Evolutionary conservation across 345 rosid species (phyloP), one percentile per base, ranked within the genome.

Genomic region (Populus pruinosa): DNA sequence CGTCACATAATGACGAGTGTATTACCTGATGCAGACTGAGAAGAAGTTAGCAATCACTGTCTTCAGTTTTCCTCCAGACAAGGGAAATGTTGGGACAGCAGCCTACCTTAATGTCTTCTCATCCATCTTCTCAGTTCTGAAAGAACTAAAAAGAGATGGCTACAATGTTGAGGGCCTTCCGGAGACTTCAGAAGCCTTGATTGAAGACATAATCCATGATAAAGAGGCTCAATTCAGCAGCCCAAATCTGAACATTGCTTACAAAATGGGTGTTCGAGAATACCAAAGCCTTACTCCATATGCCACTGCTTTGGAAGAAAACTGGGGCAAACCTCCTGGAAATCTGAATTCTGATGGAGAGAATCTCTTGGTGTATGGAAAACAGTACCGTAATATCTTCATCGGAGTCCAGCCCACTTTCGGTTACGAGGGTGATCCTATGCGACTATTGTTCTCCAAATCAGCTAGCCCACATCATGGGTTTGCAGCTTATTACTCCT

Each of bases 251-350:
- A 96, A 92, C 31, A 78, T 96, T 16, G 96, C 92, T 21, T 96
- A 96, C 88, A 93, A 96, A 80, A 96, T 96, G 99, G 90, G 94
- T 4, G 89, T 96, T 49, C 85, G 94, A 0, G 99, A 96, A 72
- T 96, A 96, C 88, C 93, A 90, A 80, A 83, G 17, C 56, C 88
- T 96, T 72, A 93, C 98, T 78, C 89, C 98, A 43, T 96, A 96
- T 69, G 93, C 99, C 65, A 75, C 87, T 4, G 85, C 97, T 74
- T 35, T 96, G 82, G 99, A 96, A 79, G 99, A 96, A 72, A 96
- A 93, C 91, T 96, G 99, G 99, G 99, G 99, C 17, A 96, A 96
- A 64, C 90, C 99, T 77, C 99, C 99, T 0, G 99, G 99, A 41
- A 96, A 92, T 85, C 74, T 96, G 77, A 96, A 96, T 79, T 89